phyloP scores from a whole-genome alignment of 208 protist species.

The Acanthamoeba triangularis region DNA sequence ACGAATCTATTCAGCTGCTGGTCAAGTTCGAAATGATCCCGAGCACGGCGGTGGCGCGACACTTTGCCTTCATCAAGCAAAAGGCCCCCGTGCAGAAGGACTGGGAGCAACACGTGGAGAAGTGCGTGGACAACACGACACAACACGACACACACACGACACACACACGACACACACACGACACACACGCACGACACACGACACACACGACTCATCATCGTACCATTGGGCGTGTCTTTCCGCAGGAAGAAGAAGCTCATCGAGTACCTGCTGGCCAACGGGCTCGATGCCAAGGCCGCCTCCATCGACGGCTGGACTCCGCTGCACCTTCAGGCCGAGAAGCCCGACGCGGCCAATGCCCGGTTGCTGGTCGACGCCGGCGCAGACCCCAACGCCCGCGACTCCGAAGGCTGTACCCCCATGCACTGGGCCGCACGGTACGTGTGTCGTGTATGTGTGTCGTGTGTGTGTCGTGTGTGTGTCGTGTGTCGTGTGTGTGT shows the following conservation, averaged over 20 bases:
- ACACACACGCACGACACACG: too few relatives aligned
- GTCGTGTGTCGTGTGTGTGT: not conserved
- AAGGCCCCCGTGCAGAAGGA: constrained; percentile 30
- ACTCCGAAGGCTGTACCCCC: constrained; percentile 49
- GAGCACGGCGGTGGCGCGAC: not conserved
- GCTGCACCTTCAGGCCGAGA: constrained; percentile 34
- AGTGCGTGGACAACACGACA: not conserved
- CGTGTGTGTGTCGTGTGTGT: not conserved
- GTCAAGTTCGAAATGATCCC: constrained; percentile 66
- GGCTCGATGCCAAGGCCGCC: constrained; percentile 33
- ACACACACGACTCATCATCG: too few relatives aligned
- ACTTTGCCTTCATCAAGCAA: constrained; percentile 59
- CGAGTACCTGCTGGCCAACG: constrained; percentile 45
- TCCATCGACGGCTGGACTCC: constrained; percentile 48
- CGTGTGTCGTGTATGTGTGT: not conserved
- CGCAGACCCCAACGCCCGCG: constrained; percentile 25
- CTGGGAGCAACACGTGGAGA: constrained; percentile 30
- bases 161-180: too few relatives aligned
- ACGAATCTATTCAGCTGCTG: constrained; percentile 24
- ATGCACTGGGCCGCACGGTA: constrained; percentile 35
- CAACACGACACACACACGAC: not conserved
- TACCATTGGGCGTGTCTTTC: not conserved
- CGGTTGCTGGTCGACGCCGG: constrained; percentile 1
- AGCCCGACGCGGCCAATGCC: not conserved
- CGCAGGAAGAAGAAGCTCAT: constrained; percentile 28